Evolutionary conservation across 1,139 yeast genomes (phyloP).

Genomic region (Taiozyma sp.): DNA sequence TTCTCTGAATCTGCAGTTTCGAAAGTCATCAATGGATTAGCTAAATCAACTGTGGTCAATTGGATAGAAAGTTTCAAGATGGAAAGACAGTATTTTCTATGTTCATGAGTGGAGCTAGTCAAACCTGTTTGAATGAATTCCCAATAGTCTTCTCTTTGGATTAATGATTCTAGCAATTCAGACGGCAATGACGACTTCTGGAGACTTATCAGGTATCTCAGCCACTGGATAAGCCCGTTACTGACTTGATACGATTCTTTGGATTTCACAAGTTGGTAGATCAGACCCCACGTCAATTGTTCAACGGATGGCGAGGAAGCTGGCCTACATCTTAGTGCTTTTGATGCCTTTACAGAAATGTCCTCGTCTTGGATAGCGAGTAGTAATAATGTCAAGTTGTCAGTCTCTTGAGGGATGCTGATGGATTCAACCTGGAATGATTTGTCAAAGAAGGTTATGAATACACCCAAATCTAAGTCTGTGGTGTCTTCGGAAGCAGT

Average conservation of each 20-base stretch:
- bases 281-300: slow-evolving; percentile 38
- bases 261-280: slow-evolving; percentile 31
- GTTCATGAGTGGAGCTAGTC: slow-evolving; percentile 55
- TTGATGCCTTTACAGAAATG: slow-evolving; percentile 33
- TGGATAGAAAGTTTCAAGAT: slow-evolving; percentile 59
- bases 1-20: slow-evolving; percentile 25
- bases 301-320: slow-evolving; percentile 26
- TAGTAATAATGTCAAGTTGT: slow-evolving; percentile 9
- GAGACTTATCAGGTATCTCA: slow-evolving; percentile 38
- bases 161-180: slow-evolving; percentile 29
- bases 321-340: slow-evolving; percentile 46
- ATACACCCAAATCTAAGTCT: slow-evolving; percentile 5
- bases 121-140: slow-evolving; percentile 48
- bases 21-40: slow-evolving; percentile 45
- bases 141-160: slow-evolving; percentile 52
- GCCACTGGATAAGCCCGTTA: slow-evolving; percentile 49
- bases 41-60: slow-evolving; percentile 34
- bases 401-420: slow-evolving; percentile 6
- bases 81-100: slow-evolving; percentile 65
- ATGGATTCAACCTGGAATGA: slow-evolving; percentile 7
- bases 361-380: slow-evolving; percentile 11
- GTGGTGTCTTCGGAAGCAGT: not conserved
- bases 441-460: slow-evolving; percentile 11
- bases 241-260: slow-evolving; percentile 31
- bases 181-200: slow-evolving; percentile 11